These are phyloP conservation scores for Aspergillus aculeatinus DNA, from an alignment of 2,329 filamentous ascomycete genomes.

Conservation along the genomic window DNA sequence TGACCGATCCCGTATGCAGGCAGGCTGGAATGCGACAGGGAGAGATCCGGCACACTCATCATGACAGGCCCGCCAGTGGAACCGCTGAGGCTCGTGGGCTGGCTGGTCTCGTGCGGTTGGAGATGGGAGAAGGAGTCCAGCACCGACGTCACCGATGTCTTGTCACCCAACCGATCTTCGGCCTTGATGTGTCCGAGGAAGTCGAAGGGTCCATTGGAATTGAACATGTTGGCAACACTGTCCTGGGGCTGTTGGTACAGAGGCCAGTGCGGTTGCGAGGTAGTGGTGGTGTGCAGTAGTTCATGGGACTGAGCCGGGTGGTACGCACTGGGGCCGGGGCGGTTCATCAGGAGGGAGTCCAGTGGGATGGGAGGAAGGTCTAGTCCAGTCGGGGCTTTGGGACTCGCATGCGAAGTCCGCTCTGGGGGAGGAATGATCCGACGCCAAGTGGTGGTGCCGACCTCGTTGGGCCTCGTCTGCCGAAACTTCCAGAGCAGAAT, in stretches of 20 bases:
- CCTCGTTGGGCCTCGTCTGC: constrained; percentile 40
- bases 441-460: constrained; percentile 48
- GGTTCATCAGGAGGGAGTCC: constrained; percentile 36
- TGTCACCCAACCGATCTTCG: constrained; percentile 36
- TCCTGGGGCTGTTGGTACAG: constrained; percentile 37
- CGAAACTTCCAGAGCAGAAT: constrained; percentile 50
- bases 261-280: constrained; percentile 37
- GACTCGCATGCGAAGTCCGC: constrained; percentile 39
- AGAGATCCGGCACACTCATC: constrained; percentile 38
- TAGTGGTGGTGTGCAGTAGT: constrained; percentile 30
- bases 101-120: constrained; percentile 32
- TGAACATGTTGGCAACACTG: constrained; percentile 36
- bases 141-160: constrained; percentile 36
- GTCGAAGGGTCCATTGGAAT: constrained; percentile 32
- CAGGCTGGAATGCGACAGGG: constrained; percentile 33
- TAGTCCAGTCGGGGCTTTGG: constrained; percentile 31
- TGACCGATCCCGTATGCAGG: constrained; percentile 32
- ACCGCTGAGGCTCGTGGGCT: constrained; percentile 29
- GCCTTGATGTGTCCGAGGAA: constrained; percentile 36
- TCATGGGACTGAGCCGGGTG: constrained; percentile 32
- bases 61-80: constrained; percentile 31
- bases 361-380: constrained; percentile 39
- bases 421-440: constrained; percentile 40
- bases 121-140: constrained; percentile 36
- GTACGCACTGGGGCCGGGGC: constrained; percentile 33